Conservation (phyloP, 129 eudicot genomes). For the Cynara cardunculus region DNA sequence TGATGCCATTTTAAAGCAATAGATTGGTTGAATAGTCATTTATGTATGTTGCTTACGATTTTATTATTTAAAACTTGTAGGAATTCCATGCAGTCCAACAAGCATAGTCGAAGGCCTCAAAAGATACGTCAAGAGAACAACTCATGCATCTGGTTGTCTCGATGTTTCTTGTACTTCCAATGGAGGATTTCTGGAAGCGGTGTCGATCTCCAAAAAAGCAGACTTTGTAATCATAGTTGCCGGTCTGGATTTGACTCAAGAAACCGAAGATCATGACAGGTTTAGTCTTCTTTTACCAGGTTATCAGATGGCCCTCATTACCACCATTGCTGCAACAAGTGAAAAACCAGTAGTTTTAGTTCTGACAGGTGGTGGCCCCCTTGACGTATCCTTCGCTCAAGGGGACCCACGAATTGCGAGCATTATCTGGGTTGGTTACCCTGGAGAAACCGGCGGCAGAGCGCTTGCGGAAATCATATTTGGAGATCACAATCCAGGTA, state of each 20-base stretch:
- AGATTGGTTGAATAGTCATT: neutral
- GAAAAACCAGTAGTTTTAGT: constrained; percentile 68
- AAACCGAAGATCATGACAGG: constrained; percentile 88
- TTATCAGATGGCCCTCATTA: constrained; percentile 57
- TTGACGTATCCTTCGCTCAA: constrained; percentile 81
- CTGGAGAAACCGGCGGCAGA: constrained; percentile 86
- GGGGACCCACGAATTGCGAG: constrained; percentile 54
- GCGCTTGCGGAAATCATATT: constrained; percentile 80
- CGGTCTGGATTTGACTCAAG: constrained; percentile 81
- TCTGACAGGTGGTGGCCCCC: constrained; percentile 88
- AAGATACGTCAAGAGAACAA: constrained; percentile 39
- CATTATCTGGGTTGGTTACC: constrained; percentile 94
- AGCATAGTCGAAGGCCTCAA: constrained; percentile 64
- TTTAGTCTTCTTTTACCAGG: constrained; percentile 92
- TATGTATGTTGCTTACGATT: neutral
- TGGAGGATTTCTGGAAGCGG: constrained; percentile 47
- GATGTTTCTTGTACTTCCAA: constrained; percentile 68
- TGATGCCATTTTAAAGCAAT: neutral
- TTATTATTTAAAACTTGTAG: constrained; percentile 32
- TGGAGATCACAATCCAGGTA: constrained; percentile 93
- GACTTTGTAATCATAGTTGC: constrained; percentile 72
- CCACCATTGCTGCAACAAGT: constrained; percentile 51
- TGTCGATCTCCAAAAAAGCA: constrained; percentile 57
- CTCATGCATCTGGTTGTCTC: constrained; percentile 58
- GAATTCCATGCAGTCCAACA: constrained; percentile 63